Evolutionary conservation across 139 green algal species (phyloP).

Genomic region (Chlorella sp.): DNA sequence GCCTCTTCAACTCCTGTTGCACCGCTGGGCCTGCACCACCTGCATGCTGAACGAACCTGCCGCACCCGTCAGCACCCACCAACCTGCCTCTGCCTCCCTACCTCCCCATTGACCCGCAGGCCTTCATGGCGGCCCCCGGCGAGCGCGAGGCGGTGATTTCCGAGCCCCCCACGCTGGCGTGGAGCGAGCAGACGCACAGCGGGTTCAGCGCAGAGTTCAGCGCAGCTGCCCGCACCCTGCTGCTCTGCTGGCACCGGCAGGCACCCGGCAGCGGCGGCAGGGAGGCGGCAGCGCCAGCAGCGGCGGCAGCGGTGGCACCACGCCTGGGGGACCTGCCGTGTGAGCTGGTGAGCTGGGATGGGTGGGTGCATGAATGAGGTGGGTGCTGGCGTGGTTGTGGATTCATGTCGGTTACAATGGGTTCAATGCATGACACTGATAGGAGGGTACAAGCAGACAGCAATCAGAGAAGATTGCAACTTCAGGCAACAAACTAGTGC

Average conservation of each 20-base stretch:
- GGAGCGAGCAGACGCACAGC: background rate
- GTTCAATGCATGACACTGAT: background rate
- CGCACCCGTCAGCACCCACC: background rate
- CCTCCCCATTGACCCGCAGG: background rate
- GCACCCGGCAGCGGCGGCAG: background rate
- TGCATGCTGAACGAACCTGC: background rate
- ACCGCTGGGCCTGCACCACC: no score
- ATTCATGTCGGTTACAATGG: background rate
- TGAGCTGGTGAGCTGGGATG: background rate
- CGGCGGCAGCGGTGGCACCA: background rate
- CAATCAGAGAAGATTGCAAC: background rate
- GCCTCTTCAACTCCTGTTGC: no score
- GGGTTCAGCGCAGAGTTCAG: background rate
- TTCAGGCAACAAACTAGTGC: background rate
- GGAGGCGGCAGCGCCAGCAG: background rate
- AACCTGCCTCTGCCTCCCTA: background rate
- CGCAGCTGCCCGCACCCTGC: background rate
- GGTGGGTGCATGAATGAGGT: no score
- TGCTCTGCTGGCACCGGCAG: constrained; percentile 16
- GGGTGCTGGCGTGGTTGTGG: background rate
- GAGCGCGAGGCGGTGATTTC: background rate
- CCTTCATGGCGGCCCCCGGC: background rate
- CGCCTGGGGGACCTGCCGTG: background rate
- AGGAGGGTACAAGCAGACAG: background rate
- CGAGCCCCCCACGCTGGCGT: constrained; percentile 4